Percentiles rank a stretch among this genome's conserved stretches.
These are phyloP conservation scores for Talaromyces verruculosus DNA, from an alignment of 2,329 filamentous ascomycete genomes.

Conservation along the genomic window DNA sequence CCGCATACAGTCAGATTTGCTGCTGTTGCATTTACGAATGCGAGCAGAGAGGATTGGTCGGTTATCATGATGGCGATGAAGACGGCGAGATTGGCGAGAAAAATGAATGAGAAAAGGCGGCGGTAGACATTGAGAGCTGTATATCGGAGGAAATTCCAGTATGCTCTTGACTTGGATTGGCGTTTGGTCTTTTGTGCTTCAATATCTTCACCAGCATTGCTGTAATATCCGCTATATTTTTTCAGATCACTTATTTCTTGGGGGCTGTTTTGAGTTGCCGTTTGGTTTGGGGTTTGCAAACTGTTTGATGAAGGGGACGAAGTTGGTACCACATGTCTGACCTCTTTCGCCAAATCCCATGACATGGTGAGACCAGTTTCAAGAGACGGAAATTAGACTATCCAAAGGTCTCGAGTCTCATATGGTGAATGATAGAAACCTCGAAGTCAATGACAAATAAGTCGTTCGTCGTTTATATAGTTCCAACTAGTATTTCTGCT, in stretches of 20 bases:
- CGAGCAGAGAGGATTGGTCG: conserved; percentile 36
- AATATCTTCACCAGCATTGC: conserved; percentile 15
- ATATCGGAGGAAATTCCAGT: conserved; percentile 33
- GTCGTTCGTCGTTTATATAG: not conserved
- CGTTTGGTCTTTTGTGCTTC: conserved; percentile 29
- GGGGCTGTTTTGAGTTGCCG: not conserved
- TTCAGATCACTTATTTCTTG: not conserved
- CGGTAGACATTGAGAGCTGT: conserved; percentile 44
- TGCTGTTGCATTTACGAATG: conserved; percentile 45
- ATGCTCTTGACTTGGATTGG: conserved; percentile 24
- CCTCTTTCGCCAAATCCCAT: not conserved
- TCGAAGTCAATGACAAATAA: not conserved
- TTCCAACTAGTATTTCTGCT: not conserved
- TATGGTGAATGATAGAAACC: not conserved
- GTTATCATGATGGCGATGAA: conserved; percentile 40
- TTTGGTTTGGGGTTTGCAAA: not conserved
- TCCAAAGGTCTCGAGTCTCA: not conserved
- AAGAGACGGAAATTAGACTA: not conserved
- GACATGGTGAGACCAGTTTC: conserved; percentile 1
- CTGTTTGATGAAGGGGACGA: not conserved
- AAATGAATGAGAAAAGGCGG: conserved; percentile 45
- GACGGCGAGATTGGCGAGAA: conserved; percentile 40
- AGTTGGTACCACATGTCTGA: not conserved
- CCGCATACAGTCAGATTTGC: conserved; percentile 51
- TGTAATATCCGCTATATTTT: not conserved